A percentile compares a stretch with the other conserved stretches of the same genome.
phyloP scores from a whole-genome alignment of 371 early-diverging fungal genomes.

The Entomophthora muscae region DNA sequence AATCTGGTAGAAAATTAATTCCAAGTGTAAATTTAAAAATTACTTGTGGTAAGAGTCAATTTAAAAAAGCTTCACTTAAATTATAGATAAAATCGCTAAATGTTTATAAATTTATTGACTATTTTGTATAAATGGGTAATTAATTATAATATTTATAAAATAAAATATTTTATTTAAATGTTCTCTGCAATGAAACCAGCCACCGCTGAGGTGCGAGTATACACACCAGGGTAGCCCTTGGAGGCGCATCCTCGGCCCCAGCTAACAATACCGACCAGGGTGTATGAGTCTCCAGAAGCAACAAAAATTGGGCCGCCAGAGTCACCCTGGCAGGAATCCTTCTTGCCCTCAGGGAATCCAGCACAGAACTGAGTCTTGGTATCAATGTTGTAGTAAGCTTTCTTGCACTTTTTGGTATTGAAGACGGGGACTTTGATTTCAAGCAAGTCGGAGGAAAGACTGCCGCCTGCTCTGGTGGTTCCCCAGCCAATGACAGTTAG shows the following conservation, averaged over 20 bases:
- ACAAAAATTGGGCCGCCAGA: conserved; percentile 4
- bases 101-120: too few relatives aligned
- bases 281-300: too few relatives aligned
- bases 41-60: too few relatives aligned
- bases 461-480: not conserved
- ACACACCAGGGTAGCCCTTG: not conserved
- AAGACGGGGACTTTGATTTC: conserved; percentile 6
- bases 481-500: conserved; percentile 3
- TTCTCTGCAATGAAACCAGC: not conserved
- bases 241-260: not conserved
- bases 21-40: too few relatives aligned
- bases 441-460: not conserved
- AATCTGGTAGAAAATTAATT: too few relatives aligned
- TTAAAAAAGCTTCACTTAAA: too few relatives aligned
- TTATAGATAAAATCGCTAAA: too few relatives aligned
- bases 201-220: not conserved
- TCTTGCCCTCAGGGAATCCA: not conserved
- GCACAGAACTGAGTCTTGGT: not conserved
- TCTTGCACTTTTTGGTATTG: not conserved
- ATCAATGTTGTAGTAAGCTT: not conserved
- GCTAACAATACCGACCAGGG: not conserved
- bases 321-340: conserved; percentile 4
- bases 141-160: too few relatives aligned
- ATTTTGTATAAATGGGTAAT: too few relatives aligned
- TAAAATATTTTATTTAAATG: too few relatives aligned